Conservation (phyloP, 164 flowering plant genomes). For the Vitis rotundifolia region DNA sequence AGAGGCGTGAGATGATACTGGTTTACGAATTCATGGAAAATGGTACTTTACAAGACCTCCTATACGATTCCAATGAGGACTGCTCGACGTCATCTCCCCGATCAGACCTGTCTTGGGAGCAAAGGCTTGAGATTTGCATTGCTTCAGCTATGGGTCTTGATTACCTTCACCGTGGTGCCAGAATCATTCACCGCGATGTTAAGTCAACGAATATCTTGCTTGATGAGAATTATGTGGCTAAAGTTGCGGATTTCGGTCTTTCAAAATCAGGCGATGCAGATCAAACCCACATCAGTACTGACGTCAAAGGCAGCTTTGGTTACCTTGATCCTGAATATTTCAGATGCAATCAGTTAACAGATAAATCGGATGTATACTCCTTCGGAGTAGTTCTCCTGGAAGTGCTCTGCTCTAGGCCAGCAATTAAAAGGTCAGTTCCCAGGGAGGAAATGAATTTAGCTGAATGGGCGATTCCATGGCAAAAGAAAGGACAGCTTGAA, state of each 20-base stretch:
- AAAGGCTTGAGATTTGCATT: constrained; percentile 12
- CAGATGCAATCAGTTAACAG: background rate
- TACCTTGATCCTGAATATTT: background rate
- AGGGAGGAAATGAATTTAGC: constrained; percentile 1
- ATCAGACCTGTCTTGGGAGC: constrained; percentile 3
- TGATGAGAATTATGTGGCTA: background rate
- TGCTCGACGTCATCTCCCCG: no score
- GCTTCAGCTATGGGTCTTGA: constrained; percentile 4
- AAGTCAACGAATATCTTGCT: constrained; percentile 4
- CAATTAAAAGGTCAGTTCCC: background rate
- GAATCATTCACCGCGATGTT: constrained; percentile 9
- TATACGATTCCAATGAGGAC: background rate
- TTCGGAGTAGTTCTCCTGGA: constrained; percentile 1
- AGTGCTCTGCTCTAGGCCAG: constrained; percentile 1
- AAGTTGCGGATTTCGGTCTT: constrained; percentile 5
- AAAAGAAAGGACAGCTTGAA: background rate
- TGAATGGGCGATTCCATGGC: background rate
- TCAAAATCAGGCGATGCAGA: background rate
- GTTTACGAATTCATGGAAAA: constrained; percentile 3
- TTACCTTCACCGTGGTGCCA: constrained; percentile 6
- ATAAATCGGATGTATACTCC: constrained; percentile 1
- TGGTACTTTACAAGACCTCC: background rate
- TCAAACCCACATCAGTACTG: constrained; percentile 1
- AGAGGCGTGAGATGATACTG: constrained; percentile 4
- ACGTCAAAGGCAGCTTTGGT: background rate